Evolutionary conservation across 257 asterid genomes (phyloP).

Genomic region (Cordia subcordata): DNA sequence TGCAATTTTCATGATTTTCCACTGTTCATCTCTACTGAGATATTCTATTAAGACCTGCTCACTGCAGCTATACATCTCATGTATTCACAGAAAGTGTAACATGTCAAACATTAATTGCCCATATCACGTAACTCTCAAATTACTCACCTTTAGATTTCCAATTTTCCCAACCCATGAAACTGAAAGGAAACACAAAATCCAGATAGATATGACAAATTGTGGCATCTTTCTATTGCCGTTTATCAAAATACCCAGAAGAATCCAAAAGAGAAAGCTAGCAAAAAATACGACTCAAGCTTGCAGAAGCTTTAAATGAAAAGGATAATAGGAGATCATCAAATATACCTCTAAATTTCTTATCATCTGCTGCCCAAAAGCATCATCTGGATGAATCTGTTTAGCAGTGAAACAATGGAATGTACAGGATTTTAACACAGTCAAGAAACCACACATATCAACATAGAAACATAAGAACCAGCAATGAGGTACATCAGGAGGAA

Average conservation of each 20-base stretch:
- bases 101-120: no score
- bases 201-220: no score
- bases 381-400: slow-evolving; percentile 86
- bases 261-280: background rate
- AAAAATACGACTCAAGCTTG: slow-evolving; percentile 4
- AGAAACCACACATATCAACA: background rate
- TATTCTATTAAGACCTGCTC: no score
- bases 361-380: slow-evolving; percentile 99
- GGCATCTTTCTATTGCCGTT: no score
- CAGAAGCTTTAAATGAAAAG: background rate
- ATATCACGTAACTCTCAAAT: no score
- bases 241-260: background rate
- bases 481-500: slow-evolving; percentile 12
- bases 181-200: no score
- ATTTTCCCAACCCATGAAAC: no score
- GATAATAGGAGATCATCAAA: slow-evolving; percentile 1
- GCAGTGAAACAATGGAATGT: slow-evolving; percentile 5
- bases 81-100: no score
- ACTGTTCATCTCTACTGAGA: no score
- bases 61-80: no score
- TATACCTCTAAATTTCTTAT: slow-evolving; percentile 90
- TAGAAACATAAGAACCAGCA: background rate
- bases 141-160: no score
- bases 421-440: background rate
- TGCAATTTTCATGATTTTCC: no score